phyloP scores from a whole-genome alignment of 495 filamentous ascomycete genomes.

The Schizothecium vesticola region DNA sequence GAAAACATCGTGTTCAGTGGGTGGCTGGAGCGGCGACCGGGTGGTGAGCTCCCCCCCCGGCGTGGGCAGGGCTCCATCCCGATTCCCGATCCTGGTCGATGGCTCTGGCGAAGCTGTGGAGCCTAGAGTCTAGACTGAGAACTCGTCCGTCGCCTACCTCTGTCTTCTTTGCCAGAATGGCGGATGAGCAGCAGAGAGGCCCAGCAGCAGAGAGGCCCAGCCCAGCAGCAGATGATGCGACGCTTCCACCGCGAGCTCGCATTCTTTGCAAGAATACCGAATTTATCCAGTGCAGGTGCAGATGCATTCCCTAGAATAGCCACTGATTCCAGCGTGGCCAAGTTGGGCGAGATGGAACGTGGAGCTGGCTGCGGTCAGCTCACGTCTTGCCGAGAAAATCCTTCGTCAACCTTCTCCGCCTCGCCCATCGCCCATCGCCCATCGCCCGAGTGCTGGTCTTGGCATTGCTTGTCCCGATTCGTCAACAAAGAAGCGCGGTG shows the following conservation, averaged over 20 bases:
- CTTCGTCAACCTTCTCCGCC: neutral
- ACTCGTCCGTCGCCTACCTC: neutral
- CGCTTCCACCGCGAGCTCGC: neutral
- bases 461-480: slow-evolving; percentile 3
- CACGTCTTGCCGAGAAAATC: slow-evolving; percentile 2
- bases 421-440: neutral
- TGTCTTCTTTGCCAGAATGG: neutral
- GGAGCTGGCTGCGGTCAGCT: slow-evolving; percentile 6
- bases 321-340: neutral
- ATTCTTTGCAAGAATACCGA: neutral
- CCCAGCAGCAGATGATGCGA: too few species aligned
- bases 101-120: neutral
- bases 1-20: neutral
- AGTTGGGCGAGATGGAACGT: neutral
- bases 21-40: neutral
- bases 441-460: neutral
- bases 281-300: slow-evolving; percentile 10
- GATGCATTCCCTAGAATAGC: neutral
- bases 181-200: neutral
- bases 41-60: neutral
- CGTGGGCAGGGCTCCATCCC: neutral
- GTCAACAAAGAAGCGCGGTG: neutral
- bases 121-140: neutral
- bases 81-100: neutral
- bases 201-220: neutral